Evolutionary conservation across 257 asterid genomes (phyloP).

Genomic region (Nemophila menziesii): DNA sequence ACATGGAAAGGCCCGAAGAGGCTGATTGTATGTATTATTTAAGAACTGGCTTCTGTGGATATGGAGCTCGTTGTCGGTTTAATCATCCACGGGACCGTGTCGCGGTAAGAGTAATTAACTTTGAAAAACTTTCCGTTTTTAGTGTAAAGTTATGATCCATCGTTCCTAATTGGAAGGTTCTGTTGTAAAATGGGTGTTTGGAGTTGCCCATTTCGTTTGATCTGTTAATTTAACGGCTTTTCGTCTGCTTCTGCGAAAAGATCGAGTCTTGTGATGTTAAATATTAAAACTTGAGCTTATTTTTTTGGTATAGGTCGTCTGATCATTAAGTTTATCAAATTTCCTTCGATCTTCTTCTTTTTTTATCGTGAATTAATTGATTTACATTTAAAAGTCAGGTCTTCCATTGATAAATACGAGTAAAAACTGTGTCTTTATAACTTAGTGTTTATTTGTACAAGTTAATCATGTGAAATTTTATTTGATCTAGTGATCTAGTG

Average conservation of each 20-base stretch:
- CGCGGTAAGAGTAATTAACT: slow-evolving; percentile 23
- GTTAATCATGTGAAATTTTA: not conserved
- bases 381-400: slow-evolving; percentile 11
- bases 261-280: not conserved
- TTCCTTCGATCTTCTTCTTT: slow-evolving; percentile 13
- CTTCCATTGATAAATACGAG: not conserved
- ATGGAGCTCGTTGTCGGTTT: slow-evolving; percentile 85
- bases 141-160: not conserved
- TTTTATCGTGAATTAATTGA: slow-evolving; percentile 9
- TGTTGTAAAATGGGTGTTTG: slow-evolving; percentile 11
- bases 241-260: slow-evolving; percentile 16
- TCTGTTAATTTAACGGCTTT: slow-evolving; percentile 13
- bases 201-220: slow-evolving; percentile 13
- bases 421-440: slow-evolving; percentile 9
- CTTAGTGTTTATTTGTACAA: not conserved
- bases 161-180: slow-evolving; percentile 7
- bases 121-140: slow-evolving; percentile 1
- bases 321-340: slow-evolving; percentile 24
- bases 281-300: slow-evolving; percentile 5
- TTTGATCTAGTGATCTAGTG: not conserved
- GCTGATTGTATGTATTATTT: slow-evolving; percentile 80
- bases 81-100: slow-evolving; percentile 83
- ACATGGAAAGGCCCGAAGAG: slow-evolving; percentile 81
- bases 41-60: slow-evolving; percentile 90
- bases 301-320: slow-evolving; percentile 11